Evolutionary conservation across 805 yeast genomes (phyloP), one percentile per base, ranked within the genome.

Genomic region (Myxozyma geophila): DNA sequence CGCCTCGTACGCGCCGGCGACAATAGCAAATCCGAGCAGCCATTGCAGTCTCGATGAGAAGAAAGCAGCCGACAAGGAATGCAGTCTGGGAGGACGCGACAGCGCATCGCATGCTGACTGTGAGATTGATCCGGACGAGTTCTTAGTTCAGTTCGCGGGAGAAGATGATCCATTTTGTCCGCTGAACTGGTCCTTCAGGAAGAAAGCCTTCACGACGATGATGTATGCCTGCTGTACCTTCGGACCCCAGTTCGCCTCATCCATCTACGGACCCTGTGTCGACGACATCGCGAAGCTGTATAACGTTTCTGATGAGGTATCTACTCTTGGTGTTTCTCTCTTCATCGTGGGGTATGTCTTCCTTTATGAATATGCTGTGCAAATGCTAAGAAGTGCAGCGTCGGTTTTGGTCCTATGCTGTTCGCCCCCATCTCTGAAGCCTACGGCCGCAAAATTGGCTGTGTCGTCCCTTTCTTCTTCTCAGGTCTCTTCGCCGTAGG

Each of bases 351-450:
- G 89, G 1, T 78, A 51, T 15, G 60, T 58, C 10, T 35, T 50
- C 19, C 3, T 23, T 44, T 12, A 40, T 48, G n/a, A 9, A 19
- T 17, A 7, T 39, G 6, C 17, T 13, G 15, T 28, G 23, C 21
- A 15, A 13, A 23, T 12, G 44, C 17, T 9, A 9, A 33, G 9
- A 41, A 12, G 17, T 21, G 21, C 49, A 62, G 67, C 1, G 63
- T 90, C 76, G 96, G 96, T 0, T 82, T 90, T 1, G 96, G 96
- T 17, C 96, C 97, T 1, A 80, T 89, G 61, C 71, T 88, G 43
- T 90, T 91, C 87, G 96, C 90, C 33, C 93, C 93, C 19, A 74
- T 88, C 21, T 85, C 90, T 17, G 95, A 88, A 72, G 71, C 87
- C 44, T 88, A 85, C 72, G 95, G 96, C 9, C 79, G 95, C 71